A percentile compares a stretch with the other conserved stretches of the same genome.
Conservation (phyloP, 371 early-diverging fungal species). For the Apophysomyces trapeziformis region DNA sequence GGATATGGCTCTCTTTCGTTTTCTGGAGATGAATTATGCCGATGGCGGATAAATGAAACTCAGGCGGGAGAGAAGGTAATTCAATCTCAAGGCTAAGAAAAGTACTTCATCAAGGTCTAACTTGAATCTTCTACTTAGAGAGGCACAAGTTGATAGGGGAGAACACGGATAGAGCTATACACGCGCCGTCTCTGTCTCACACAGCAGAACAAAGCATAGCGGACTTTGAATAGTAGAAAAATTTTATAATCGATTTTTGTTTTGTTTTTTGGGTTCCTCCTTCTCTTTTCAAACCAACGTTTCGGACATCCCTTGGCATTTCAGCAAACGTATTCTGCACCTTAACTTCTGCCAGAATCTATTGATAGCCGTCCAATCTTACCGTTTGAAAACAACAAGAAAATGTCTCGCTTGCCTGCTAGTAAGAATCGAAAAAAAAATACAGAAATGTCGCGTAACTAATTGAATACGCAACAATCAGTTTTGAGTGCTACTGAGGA, state of each 20-base stretch:
- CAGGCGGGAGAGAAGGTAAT: too few species aligned
- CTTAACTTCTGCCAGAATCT: slow-evolving; percentile 7
- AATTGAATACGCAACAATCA: background rate
- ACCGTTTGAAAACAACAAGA: slow-evolving; percentile 4
- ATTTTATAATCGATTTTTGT: background rate
- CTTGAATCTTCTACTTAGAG: too few species aligned
- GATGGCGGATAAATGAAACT: too few species aligned
- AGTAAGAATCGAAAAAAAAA: background rate
- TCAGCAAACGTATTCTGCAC: slow-evolving; percentile 10
- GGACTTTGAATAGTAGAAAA: background rate
- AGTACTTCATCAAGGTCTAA: too few species aligned
- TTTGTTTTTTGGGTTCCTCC: background rate
- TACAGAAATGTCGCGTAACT: background rate
- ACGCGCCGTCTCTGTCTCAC: background rate
- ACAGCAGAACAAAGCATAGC: background rate
- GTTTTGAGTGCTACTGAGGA: slow-evolving; percentile 79
- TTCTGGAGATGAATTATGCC: too few species aligned
- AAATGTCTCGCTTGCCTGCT: slow-evolving; percentile 10
- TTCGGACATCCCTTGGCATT: slow-evolving; percentile 5
- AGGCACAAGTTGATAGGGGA: too few species aligned
- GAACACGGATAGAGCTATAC: too few species aligned
- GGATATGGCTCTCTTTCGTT: too few species aligned
- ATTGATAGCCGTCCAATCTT: slow-evolving; percentile 7
- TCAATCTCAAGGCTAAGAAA: too few species aligned
- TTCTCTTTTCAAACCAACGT: background rate